A percentile compares a stretch with the other conserved stretches of the same genome.
These are phyloP conservation scores for Auxenochlorella protothecoides DNA, from an alignment of 139 green algal genomes.

Conservation along the genomic window DNA sequence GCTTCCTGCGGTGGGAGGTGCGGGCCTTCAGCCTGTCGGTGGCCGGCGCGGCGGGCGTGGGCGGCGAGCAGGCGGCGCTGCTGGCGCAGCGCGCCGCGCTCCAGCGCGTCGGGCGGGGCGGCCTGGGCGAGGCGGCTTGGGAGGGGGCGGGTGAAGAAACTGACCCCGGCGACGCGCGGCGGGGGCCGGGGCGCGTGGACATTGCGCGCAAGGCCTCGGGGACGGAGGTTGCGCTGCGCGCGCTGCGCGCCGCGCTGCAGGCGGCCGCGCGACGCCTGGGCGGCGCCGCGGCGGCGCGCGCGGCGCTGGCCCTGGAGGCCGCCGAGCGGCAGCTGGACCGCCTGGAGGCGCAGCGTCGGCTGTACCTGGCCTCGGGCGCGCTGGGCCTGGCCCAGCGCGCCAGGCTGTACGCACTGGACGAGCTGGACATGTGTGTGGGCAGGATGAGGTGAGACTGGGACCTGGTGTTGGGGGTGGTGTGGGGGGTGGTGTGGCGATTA, in stretches of 20 bases:
- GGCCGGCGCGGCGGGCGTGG: conserved; percentile 9
- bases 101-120: conserved; percentile 30
- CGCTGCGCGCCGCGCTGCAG: conserved; percentile 23
- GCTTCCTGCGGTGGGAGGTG: conserved; percentile 48
- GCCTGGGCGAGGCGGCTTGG: conserved; percentile 32
- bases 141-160: conserved; percentile 15
- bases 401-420: conserved; percentile 72
- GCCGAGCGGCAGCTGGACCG: conserved; percentile 40
- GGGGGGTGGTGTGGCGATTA: neutral
- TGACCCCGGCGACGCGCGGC: no score
- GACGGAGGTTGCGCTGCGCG: conserved; percentile 45
- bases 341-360: conserved; percentile 48
- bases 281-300: conserved; percentile 6
- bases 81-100: conserved; percentile 26
- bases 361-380: conserved; percentile 49
- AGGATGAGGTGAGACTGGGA: conserved; percentile 36
- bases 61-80: conserved; percentile 23
- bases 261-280: neutral
- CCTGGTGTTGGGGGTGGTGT: neutral
- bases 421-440: conserved; percentile 72
- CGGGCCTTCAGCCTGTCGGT: conserved; percentile 47
- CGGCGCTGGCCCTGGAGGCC: conserved; percentile 22
- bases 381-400: conserved; percentile 46
- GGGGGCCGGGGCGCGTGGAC: conserved; percentile 4
- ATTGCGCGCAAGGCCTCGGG: conserved; percentile 51